A percentile compares a stretch with the other conserved stretches of the same genome.
Conservation (phyloP, 371 early-diverging fungal genomes). For the Lichtheimia ornata region DNA sequence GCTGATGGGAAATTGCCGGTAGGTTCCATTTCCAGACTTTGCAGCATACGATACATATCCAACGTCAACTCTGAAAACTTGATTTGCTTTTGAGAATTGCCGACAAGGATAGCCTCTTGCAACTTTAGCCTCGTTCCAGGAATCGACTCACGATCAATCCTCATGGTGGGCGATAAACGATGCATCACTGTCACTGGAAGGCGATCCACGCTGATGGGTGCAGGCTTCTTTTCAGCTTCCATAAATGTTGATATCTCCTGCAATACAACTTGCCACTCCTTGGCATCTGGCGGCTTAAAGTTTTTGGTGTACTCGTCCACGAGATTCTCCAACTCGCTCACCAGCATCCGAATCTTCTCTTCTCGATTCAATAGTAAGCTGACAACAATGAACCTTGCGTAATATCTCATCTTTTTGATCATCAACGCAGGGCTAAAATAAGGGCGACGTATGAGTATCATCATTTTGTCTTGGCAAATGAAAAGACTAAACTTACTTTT, state of each 20-base stretch:
- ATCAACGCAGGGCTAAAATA: constrained; percentile 76
- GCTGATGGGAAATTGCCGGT: constrained; percentile 1
- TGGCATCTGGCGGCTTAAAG: constrained; percentile 88
- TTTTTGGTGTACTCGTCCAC: constrained; percentile 86
- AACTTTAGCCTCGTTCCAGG: constrained; percentile 53
- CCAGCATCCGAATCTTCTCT: constrained; percentile 74
- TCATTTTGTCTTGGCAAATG: neutral
- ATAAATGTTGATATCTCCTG: constrained; percentile 89
- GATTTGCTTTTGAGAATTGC: constrained; percentile 88
- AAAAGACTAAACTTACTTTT: constrained; percentile 57
- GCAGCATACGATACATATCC: constrained; percentile 95
- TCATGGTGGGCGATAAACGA: constrained; percentile 58
- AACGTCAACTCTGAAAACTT: constrained; percentile 95
- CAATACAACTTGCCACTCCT: constrained; percentile 92
- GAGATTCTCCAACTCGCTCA: constrained; percentile 77
- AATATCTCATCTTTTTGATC: constrained; percentile 96
- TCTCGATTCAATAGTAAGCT: constrained; percentile 86
- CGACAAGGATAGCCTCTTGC: constrained; percentile 94
- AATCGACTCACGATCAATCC: constrained; percentile 56
- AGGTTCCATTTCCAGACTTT: constrained; percentile 66
- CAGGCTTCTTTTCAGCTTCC: constrained; percentile 86
- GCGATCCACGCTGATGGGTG: constrained; percentile 67
- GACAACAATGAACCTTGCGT: constrained; percentile 95
- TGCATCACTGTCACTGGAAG: constrained; percentile 64
- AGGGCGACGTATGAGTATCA: neutral